phyloP scores from a whole-genome alignment of 2,329 filamentous ascomycete species.

The Venturia oleaginea region DNA sequence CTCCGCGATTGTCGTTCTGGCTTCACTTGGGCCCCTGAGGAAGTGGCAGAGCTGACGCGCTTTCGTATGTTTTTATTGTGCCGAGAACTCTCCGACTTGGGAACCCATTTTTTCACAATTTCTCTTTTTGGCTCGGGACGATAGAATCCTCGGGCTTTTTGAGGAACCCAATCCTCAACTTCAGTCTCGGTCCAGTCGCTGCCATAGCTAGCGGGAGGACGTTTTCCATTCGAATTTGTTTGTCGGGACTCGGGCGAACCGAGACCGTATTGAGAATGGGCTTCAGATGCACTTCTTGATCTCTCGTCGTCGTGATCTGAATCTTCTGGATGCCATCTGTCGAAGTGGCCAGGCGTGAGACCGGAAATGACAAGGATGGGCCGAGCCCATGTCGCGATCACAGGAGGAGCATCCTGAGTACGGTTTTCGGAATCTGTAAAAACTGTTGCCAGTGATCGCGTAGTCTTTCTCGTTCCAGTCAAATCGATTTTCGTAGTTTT shows the following conservation, averaged over 20 bases:
- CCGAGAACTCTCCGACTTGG: constrained; percentile 8
- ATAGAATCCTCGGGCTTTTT: constrained; percentile 11
- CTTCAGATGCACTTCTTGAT: constrained; percentile 1
- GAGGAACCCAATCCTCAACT: constrained; percentile 7
- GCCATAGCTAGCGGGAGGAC: neutral
- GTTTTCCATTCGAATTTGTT: neutral
- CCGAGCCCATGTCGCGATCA: constrained; percentile 1
- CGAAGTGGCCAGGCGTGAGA: neutral
- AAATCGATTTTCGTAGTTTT: neutral
- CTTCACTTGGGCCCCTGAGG: neutral
- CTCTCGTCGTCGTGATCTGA: constrained; percentile 4
- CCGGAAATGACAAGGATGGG: constrained; percentile 12
- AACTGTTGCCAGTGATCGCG: neutral
- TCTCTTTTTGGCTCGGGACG: constrained; percentile 9
- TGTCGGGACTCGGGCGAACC: neutral
- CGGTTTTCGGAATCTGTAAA: neutral
- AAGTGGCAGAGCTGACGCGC: neutral
- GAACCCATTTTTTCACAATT: constrained; percentile 8
- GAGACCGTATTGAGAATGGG: constrained; percentile 4
- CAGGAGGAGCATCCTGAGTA: neutral
- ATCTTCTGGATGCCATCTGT: neutral
- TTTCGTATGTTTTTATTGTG: constrained; percentile 3
- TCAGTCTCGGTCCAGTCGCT: constrained; percentile 12
- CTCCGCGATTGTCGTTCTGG: neutral
- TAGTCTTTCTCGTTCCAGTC: neutral